Base-by-base conservation (phyloP, 2,329 filamentous ascomycete species). In the Neophaeococcomyces mojaviensis region DNA sequence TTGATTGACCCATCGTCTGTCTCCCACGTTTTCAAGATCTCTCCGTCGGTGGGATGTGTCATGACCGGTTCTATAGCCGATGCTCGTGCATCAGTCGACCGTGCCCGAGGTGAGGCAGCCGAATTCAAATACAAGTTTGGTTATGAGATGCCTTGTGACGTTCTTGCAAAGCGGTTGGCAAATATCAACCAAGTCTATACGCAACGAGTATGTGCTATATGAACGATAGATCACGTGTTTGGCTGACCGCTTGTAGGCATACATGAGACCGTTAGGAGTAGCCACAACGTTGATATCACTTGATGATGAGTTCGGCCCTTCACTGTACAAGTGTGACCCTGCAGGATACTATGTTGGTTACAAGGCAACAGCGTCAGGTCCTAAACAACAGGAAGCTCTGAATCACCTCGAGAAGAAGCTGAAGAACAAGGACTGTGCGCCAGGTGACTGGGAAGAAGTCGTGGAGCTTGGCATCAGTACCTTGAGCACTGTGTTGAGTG, bases 141-240 rank as follows among this genome's bases (percentile, higher is more conserved):
- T 62, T 98, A 98, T 70, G 92, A 98, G 76, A 98, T 98, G 92
- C 92, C 92, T 50, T 94, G 88, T 67, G 92, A 98, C 69, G 92
- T 88, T 43, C 72, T 98, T 61, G 87, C 92, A 55, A 98, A 98
- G 79, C 81, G 92, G 64, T 74, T 98, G 69, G 92, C 92, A 65
- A 98, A 98, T 71, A 96, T 98, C 74, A 96, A 88, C 70, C 92
- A 98, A 71, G 92, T 98, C 56, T 98, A 97, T 71, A 98, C 92
- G 58, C 92, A 98, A 73, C 77, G 88, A 68, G 92, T 97, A 71
- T 66, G 77, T 64, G 32, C 30, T 40, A 45, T 22, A 46, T 30
- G 16, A 10, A 5, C 5, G 22, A 26, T 26, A 15, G 30, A 31
- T 10, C 15, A 15, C 26, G 22, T 10, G 13, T 32, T 18, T 7